Evolutionary conservation across 345 rosid species (phyloP).

Genomic region (Hypericum androsaemum): DNA sequence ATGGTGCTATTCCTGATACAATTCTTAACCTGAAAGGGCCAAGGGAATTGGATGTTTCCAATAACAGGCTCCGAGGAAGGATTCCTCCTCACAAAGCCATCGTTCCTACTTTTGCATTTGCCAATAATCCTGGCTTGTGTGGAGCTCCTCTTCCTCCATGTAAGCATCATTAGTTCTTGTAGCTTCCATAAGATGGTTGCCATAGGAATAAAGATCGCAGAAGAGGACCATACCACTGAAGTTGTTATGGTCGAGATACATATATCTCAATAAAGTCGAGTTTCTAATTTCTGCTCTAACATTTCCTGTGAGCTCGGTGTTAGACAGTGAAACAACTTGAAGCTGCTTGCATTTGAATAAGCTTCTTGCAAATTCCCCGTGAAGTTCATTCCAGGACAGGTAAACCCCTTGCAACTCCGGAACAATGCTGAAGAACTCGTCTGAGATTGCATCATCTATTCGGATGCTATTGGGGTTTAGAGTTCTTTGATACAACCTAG

Average conservation of each 20-base stretch:
- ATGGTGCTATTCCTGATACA: constrained; percentile 34
- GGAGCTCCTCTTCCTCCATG: constrained; percentile 51
- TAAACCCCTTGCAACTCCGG: not conserved
- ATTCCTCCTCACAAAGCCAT: constrained; percentile 34
- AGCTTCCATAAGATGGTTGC: too few relatives aligned
- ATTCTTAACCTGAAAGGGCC: constrained; percentile 30
- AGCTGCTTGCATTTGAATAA: not conserved
- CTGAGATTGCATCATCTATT: constrained; percentile 13
- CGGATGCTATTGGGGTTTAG: too few relatives aligned
- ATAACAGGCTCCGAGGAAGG: constrained; percentile 29
- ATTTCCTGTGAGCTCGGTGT: constrained; percentile 3
- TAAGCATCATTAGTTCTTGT: constrained; percentile 9
- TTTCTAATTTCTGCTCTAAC: constrained; percentile 3
- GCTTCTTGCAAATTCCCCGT: constrained; percentile 9
- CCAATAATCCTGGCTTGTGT: constrained; percentile 37
- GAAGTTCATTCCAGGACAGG: constrained; percentile 7
- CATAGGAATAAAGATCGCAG: too few relatives aligned
- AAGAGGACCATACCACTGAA: constrained; percentile 1
- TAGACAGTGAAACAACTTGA: not conserved
- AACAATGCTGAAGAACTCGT: not conserved
- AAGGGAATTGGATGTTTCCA: constrained; percentile 34
- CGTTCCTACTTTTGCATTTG: constrained; percentile 36
- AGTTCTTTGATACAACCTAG: too few relatives aligned
- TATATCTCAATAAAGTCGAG: constrained; percentile 1
- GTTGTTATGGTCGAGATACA: constrained; percentile 1